Evolutionary conservation across 495 filamentous ascomycete species (phyloP).

Genomic region (Glarea lozoyensis): DNA sequence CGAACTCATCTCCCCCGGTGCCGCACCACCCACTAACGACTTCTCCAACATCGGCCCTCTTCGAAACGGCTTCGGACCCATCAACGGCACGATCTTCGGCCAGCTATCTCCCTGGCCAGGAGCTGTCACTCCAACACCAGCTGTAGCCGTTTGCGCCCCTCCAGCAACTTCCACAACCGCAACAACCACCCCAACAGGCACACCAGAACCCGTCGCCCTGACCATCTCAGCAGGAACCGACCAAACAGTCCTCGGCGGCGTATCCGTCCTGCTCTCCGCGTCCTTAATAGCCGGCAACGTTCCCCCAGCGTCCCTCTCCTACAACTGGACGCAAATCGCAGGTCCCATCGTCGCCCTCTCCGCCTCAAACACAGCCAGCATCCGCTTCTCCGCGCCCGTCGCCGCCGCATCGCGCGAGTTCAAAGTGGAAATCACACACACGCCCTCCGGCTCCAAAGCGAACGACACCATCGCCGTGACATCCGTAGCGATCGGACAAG

Average conservation of each 20-base stretch:
- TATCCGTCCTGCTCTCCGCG: neutral
- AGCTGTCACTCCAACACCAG: neutral
- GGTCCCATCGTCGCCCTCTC: neutral
- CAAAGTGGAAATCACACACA: neutral
- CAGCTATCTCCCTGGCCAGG: slow-evolving; percentile 23
- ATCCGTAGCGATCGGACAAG: neutral
- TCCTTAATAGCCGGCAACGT: neutral
- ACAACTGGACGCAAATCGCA: slow-evolving; percentile 3
- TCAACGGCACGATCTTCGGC: slow-evolving; percentile 17
- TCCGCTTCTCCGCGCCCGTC: neutral
- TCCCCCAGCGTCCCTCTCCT: neutral
- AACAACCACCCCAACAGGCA: neutral
- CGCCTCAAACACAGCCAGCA: neutral
- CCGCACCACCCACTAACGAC: slow-evolving; percentile 20
- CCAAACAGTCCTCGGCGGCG: neutral
- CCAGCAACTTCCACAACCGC: too few species aligned
- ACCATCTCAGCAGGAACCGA: neutral
- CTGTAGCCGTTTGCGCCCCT: neutral
- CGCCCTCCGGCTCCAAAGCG: neutral
- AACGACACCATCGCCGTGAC: slow-evolving; percentile 1
- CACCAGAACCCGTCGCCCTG: neutral
- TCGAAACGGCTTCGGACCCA: slow-evolving; percentile 19
- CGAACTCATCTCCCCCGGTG: slow-evolving; percentile 23
- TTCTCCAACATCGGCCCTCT: slow-evolving; percentile 16
- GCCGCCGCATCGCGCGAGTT: neutral